Conservation (phyloP, 495 filamentous ascomycete genomes). For the Thermochaetoides thermophila region DNA sequence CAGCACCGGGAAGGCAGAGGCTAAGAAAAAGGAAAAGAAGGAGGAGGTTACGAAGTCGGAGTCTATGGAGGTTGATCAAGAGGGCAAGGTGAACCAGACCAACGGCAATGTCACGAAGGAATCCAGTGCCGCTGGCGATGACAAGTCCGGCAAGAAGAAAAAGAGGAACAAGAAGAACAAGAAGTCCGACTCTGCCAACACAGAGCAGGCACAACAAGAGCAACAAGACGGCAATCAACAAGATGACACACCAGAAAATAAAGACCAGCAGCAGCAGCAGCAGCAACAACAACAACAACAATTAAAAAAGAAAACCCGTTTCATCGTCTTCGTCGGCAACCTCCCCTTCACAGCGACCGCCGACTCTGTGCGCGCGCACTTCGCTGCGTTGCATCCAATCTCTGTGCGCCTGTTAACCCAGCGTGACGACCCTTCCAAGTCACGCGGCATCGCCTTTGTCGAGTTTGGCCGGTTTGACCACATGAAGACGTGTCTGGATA, state of each 20-base stretch:
- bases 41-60: slow-evolving; percentile 31
- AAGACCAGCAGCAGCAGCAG: slow-evolving; percentile 3
- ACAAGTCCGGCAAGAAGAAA: slow-evolving; percentile 16
- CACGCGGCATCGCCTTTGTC: slow-evolving; percentile 81
- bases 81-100: slow-evolving; percentile 1
- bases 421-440: slow-evolving; percentile 50
- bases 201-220: slow-evolving; percentile 7
- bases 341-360: slow-evolving; percentile 72
- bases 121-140: slow-evolving; percentile 5
- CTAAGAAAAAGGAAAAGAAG: slow-evolving; percentile 14
- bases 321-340: slow-evolving; percentile 85
- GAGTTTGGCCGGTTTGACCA: slow-evolving; percentile 81
- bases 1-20: slow-evolving; percentile 24
- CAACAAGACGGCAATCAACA: slow-evolving; percentile 11
- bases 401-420: slow-evolving; percentile 63
- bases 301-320: slow-evolving; percentile 38
- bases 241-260: slow-evolving; percentile 15
- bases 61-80: slow-evolving; percentile 7
- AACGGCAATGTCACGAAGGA: not conserved
- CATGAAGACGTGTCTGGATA: slow-evolving; percentile 85
- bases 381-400: slow-evolving; percentile 55
- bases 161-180: slow-evolving; percentile 14
- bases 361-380: slow-evolving; percentile 54
- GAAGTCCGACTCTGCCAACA: slow-evolving; percentile 3
- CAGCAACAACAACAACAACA: slow-evolving; percentile 5